These are phyloP conservation scores for Coniochaeta prunicola DNA, from an alignment of 2,329 filamentous ascomycete genomes.

Conservation along the genomic window DNA sequence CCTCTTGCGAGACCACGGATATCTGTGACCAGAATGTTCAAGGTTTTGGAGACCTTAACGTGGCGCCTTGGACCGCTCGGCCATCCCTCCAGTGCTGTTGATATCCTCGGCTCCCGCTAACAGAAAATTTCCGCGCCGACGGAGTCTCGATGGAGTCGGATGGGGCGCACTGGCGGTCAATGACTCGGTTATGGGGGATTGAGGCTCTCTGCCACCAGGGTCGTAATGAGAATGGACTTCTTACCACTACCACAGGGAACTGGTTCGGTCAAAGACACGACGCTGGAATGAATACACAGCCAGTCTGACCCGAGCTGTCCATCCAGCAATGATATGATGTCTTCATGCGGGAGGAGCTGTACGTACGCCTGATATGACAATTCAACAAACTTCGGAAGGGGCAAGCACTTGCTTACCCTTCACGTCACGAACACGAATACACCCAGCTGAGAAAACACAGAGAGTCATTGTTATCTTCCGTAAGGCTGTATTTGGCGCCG, in stretches of 20 bases:
- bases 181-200: not conserved
- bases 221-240: no score
- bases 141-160: not conserved
- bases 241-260: no score
- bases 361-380: not conserved
- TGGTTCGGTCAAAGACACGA: no score
- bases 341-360: no score
- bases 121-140: not conserved
- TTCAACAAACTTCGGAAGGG: not conserved
- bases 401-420: not conserved
- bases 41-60: not conserved
- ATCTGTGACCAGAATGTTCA: not conserved
- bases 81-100: not conserved
- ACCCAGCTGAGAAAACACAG: not conserved
- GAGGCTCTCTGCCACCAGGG: not conserved
- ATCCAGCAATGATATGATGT: no score
- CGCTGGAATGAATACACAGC: no score
- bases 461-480: not conserved
- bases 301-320: no score
- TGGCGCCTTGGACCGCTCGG: slow-evolving; percentile 1
- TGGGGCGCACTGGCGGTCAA: not conserved
- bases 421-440: not conserved
- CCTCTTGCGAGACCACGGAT: slow-evolving; percentile 1
- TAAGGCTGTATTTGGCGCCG: not conserved
- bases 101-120: not conserved